phyloP scores from a whole-genome alignment of 1,139 yeast genomes.

The Taiozyma sp. region DNA sequence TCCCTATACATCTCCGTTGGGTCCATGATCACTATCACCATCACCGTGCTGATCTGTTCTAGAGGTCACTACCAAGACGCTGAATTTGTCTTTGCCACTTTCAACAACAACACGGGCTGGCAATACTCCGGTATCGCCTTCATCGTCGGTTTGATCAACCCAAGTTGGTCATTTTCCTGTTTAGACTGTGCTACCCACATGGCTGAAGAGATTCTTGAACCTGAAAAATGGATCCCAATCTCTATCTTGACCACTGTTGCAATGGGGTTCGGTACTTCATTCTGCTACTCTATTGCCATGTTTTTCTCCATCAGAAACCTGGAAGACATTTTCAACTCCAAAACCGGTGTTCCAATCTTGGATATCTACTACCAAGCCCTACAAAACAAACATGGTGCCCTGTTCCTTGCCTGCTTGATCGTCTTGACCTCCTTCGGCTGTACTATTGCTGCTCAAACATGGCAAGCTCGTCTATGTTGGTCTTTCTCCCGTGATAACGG shows the following conservation, averaged over 20 bases:
- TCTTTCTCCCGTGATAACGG: constrained; percentile 69
- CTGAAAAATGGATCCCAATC: constrained; percentile 55
- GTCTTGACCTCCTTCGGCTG: constrained; percentile 64
- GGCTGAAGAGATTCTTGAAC: constrained; percentile 60
- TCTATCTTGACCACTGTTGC: constrained; percentile 62
- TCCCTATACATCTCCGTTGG: constrained; percentile 49
- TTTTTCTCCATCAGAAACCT: constrained; percentile 53
- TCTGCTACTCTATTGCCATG: constrained; percentile 54
- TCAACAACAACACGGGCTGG: constrained; percentile 66
- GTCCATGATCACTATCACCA: constrained; percentile 49
- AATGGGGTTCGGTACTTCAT: constrained; percentile 59
- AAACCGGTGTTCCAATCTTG: constrained; percentile 57
- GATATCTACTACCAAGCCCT: constrained; percentile 58
- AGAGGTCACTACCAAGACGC: constrained; percentile 51
- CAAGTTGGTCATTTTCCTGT: constrained; percentile 68
- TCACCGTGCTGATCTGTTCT: constrained; percentile 51
- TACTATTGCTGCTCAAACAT: constrained; percentile 65
- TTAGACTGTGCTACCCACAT: constrained; percentile 65
- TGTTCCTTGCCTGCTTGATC: constrained; percentile 51
- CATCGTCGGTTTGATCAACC: constrained; percentile 60
- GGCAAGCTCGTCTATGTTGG: constrained; percentile 77
- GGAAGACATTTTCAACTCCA: constrained; percentile 38
- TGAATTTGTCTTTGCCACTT: constrained; percentile 54
- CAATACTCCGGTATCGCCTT: constrained; percentile 51
- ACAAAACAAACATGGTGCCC: constrained; percentile 49